Base-by-base conservation (phyloP, 1,284 basidiomycete genomes). In the Cryptococcus deneoformans region DNA sequence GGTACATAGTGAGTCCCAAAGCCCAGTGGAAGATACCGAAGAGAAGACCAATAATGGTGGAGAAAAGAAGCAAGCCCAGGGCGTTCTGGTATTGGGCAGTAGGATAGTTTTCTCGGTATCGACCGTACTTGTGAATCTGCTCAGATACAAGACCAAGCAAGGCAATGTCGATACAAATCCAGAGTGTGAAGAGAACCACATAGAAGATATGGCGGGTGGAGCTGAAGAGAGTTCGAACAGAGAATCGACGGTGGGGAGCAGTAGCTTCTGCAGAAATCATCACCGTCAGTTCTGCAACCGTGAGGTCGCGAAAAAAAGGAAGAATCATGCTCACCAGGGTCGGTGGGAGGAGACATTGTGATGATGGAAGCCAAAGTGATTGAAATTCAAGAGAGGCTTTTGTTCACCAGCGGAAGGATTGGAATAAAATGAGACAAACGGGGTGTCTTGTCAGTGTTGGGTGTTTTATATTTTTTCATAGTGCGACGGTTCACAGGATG, bases 111-210 rank as follows among this genome's bases (percentile, higher is more conserved):
- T 49, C 40, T 9, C 20, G 20, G 44, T 58, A 51, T 12, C 44
- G 63, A 34, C 72, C 72, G 56, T 68, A 62, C 51, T 62, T 61
- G 62, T 73, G 66, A 49, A 75, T 64, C 58, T 75, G 71, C 53
- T 73, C 51, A 12, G 69, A 69, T 37, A 73, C 63, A 39, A 75
- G 65, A 59, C 72, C 72, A 29, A 73, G 67, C 36, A 68, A 51
- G 38, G 79, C 68, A 47, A 82, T 78, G 62, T 83, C 81, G 56
- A 83, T 77, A 20, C 64, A 76, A n/a, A 80, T 79, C 61, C 81
- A 83, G 51, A 84, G 76, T 12, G 82, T 80, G 60, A 81, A 84
- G 73, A 83, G 82, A 50, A 79, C 68, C 53, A 84, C 78, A n/a
- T 81, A 79, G 48, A 60, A 50, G 12, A 46, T 51, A 8, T 60